Base-by-base conservation (phyloP, 768 basidiomycete species). In the Termitomyces bulborhizus region DNA sequence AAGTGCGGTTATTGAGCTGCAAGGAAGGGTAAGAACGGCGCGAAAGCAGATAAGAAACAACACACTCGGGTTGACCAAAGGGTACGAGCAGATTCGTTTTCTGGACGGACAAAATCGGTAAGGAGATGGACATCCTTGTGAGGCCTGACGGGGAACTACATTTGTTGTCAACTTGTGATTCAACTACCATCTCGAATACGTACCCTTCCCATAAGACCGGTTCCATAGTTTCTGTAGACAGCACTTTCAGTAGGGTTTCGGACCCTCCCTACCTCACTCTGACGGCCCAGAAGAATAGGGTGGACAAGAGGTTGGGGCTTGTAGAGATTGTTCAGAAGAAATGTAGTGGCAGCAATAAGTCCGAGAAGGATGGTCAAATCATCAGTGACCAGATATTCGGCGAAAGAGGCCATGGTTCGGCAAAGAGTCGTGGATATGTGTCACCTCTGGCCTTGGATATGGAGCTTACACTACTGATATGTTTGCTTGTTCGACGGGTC, bases 231-330 rank as follows among this genome's bases (percentile, higher is more conserved):
- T 63, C 95, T 82, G 69, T 95, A 96, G 15, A 94, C 75, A 0
- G 92, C 90, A 62, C 90, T 93, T 72, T 95, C 89, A 7, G 80
- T 77, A 12, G 87, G 78, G 64, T 90, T 85, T 51, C 94, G 76
- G 3, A 94, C 90, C 48, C 86, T 78, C 12, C 85, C 86, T 27
- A 88, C 87, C 68, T 97, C 95, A 62, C 91, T 92, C 76, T 98
- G 94, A 48, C 93, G 76, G 6, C 94, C 93, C 1, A 98, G 80
- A 8, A 96, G 78, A 60, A 98, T 88, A n/a, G 94, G 94, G 64
- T 97, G 94, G 0, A 95, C 93, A 42, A 95, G 81, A 2, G 88
- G 85, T 61, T 88, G 88, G 3, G 88, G 88, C 61, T 81, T 89
- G 72, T 90, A 89, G 57, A 90, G 72, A 66, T 84, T 90, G 64